Evolutionary conservation across 805 yeast genomes (phyloP).

Genomic region (Barnettozyma salicaria): DNA sequence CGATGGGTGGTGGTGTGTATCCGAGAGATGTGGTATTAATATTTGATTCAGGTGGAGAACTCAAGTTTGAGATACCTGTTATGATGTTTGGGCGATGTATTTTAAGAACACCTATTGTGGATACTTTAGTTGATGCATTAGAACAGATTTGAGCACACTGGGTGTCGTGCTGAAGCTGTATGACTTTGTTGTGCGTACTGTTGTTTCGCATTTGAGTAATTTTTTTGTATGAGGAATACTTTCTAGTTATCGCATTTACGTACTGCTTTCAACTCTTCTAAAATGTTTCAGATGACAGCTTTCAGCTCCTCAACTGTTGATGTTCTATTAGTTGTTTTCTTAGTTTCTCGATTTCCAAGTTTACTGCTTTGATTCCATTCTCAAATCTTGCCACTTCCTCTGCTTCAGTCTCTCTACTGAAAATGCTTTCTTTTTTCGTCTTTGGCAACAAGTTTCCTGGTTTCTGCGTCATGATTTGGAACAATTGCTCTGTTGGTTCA

Average conservation of each 20-base stretch:
- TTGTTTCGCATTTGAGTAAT: no score
- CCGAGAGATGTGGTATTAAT: constrained; percentile 23
- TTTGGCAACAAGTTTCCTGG: constrained; percentile 52
- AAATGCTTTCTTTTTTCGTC: constrained; percentile 34
- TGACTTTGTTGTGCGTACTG: not conserved
- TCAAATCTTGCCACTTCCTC: constrained; percentile 59
- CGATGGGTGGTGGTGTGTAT: constrained; percentile 27
- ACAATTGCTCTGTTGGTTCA: constrained; percentile 90
- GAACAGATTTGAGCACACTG: constrained; percentile 18
- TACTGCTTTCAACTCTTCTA: no score
- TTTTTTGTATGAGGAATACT: no score
- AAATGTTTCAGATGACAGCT: no score
- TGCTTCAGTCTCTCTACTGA: constrained; percentile 49
- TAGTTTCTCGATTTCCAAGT: constrained; percentile 38
- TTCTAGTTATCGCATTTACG: no score
- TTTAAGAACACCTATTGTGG: constrained; percentile 11
- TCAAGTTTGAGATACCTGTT: constrained; percentile 15
- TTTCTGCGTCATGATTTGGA: constrained; percentile 63
- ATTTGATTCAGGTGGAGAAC: constrained; percentile 18
- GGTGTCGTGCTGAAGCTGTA: no score
- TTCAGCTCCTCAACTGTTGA: constrained; percentile 15
- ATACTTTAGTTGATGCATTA: constrained; percentile 17
- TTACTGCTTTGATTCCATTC: constrained; percentile 38
- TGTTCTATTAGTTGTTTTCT: constrained; percentile 32
- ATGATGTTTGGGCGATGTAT: constrained; percentile 9